Percentiles rank a stretch among this genome's conserved stretches.
Conservation (phyloP, 768 basidiomycete species). For the Phallus indusiatus region DNA sequence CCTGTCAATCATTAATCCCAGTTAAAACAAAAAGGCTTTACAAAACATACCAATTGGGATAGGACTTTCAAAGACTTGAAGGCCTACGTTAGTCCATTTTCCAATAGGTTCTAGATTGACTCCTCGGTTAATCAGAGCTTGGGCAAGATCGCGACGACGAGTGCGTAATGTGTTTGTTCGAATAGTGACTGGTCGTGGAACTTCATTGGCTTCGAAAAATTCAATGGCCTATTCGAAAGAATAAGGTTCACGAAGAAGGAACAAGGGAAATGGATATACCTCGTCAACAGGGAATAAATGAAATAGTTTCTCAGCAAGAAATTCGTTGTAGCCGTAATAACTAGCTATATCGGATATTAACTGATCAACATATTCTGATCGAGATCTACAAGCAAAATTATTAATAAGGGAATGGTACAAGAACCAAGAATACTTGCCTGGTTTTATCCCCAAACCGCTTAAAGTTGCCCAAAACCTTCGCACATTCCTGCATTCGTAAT, state of each 20-base stretch:
- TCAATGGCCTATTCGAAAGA: slow-evolving; percentile 68
- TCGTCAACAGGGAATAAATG: slow-evolving; percentile 87
- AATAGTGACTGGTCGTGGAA: slow-evolving; percentile 93
- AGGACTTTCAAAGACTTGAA: slow-evolving; percentile 95
- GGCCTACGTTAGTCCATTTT: slow-evolving; percentile 97
- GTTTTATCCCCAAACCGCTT: slow-evolving; percentile 55
- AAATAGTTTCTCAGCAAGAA: slow-evolving; percentile 90
- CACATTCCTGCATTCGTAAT: slow-evolving; percentile 69
- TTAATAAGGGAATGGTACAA: slow-evolving; percentile 1
- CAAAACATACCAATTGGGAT: slow-evolving; percentile 72
- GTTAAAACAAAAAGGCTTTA: background rate
- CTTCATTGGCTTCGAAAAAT: slow-evolving; percentile 97
- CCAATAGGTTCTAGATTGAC: slow-evolving; percentile 98
- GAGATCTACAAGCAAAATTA: slow-evolving; percentile 41
- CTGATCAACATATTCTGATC: slow-evolving; percentile 86
- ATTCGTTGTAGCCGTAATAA: slow-evolving; percentile 98
- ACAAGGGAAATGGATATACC: slow-evolving; percentile 34
- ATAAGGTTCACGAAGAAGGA: background rate
- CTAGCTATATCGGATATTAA: slow-evolving; percentile 81
- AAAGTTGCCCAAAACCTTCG: slow-evolving; percentile 64
- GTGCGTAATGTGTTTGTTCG: slow-evolving; percentile 95
- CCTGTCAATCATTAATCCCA: slow-evolving; percentile 28
- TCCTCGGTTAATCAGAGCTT: slow-evolving; percentile 87
- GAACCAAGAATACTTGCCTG: slow-evolving; percentile 37
- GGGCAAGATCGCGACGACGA: slow-evolving; percentile 87